A percentile compares a stretch with the other conserved stretches of the same genome.
These are phyloP conservation scores for Euphrasia confusa DNA, from an alignment of 257 asterid species.

Conservation along the genomic window DNA sequence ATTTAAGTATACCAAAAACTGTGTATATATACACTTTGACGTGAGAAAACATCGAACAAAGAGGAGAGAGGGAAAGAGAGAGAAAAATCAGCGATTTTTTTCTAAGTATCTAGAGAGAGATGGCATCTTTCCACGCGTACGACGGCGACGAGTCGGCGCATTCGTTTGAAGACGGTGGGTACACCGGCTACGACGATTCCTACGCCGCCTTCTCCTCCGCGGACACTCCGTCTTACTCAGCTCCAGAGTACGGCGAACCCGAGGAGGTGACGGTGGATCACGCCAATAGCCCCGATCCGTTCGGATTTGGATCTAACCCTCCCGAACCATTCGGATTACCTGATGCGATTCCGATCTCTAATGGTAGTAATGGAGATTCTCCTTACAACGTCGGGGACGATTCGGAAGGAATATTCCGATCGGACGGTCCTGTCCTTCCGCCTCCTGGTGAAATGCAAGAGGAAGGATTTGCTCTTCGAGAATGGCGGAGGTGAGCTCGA, in stretches of 20 bases:
- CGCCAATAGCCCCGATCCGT: slow-evolving; percentile 66
- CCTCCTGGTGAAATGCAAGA: slow-evolving; percentile 83
- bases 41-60: slow-evolving; percentile 15
- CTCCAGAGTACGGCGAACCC: slow-evolving; percentile 40
- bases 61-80: not conserved
- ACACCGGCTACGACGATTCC: slow-evolving; percentile 45
- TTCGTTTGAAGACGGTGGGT: slow-evolving; percentile 51
- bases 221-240: slow-evolving; percentile 56
- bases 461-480: slow-evolving; percentile 78
- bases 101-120: slow-evolving; percentile 20
- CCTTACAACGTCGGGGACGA: slow-evolving; percentile 46
- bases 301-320: slow-evolving; percentile 49
- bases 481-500: slow-evolving; percentile 74
- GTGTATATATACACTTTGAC: slow-evolving; percentile 7
- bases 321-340: slow-evolving; percentile 41
- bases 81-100: not conserved
- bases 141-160: slow-evolving; percentile 50
- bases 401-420: slow-evolving; percentile 66
- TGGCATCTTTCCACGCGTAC: slow-evolving; percentile 76
- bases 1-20: not conserved
- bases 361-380: slow-evolving; percentile 50
- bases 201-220: slow-evolving; percentile 46
- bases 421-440: slow-evolving; percentile 81
- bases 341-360: slow-evolving; percentile 50
- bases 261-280: slow-evolving; percentile 65